Base-by-base conservation (phyloP, 2,329 filamentous ascomycete species). In the Exophiala sp. region DNA sequence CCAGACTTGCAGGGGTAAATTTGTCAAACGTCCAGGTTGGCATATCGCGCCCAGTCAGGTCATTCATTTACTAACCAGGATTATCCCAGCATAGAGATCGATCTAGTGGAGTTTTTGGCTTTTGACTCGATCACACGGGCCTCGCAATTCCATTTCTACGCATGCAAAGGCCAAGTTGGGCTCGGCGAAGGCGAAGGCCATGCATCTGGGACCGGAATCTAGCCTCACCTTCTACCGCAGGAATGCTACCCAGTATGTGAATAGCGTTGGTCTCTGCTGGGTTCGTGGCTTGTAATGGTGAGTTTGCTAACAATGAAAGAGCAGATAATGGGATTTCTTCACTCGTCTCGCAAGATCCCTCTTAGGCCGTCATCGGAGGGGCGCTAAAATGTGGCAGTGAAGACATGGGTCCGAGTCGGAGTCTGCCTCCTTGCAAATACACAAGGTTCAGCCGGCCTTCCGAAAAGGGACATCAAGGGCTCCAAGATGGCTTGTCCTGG, bases 51-150 rank as follows among this genome's bases (percentile, higher is more conserved):
- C 46, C 23, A 24, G 30, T 37, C 19, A 34, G 45, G 32, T 55
- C 14, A 49, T 48, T 24, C 38, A 24, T 18, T 29, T 42, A 44
- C 19, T 4, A 34, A 14, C n/a, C n/a, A 39, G 47, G 45, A 22
- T 13, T 8, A 52, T 43, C 54, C 54, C 40, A 52, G 54, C 23
- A 41, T 46, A 46, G 22, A 39, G 54, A 57, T 57, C 54, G 54
- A 57, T 54, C 50, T 30, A 44, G 54, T 57, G 54, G 54, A 52
- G 48, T 30, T 34, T n/a, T n/a, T 50, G 46, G 53, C 50, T 37
- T 51, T 43, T 41, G 34, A 18, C 18, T 32, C 35, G 34, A 44
- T 41, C 40, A 43, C 39, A 32, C 42, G 46, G 35, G 21, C 41
- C 19, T 44, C 52, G 37, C 47, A 39, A 35, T 49, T 50, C 30